phyloP scores from a whole-genome alignment of 2,329 filamentous ascomycete genomes.

The Cercospora sesami region DNA sequence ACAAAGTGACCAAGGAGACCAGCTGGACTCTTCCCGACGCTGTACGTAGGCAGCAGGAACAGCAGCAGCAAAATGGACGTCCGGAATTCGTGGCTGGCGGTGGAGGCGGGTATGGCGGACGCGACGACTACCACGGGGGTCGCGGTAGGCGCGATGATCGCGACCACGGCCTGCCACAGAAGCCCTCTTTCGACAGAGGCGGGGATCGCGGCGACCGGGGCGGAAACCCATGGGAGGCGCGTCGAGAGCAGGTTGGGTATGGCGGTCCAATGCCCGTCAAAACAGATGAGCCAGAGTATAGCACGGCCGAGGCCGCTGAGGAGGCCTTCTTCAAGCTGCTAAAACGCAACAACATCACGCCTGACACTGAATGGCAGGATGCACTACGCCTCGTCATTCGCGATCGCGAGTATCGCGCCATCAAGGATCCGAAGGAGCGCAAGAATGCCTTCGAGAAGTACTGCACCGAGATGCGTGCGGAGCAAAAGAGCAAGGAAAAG shows the following conservation, averaged over 20 bases:
- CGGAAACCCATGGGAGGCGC: slow-evolving; percentile 37
- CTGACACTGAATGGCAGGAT: slow-evolving; percentile 92
- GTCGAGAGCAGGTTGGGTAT: slow-evolving; percentile 37
- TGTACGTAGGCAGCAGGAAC: slow-evolving; percentile 23
- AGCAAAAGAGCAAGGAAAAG: slow-evolving; percentile 93
- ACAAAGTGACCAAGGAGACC: slow-evolving; percentile 86
- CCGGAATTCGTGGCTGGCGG: slow-evolving; percentile 55
- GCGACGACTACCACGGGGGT: slow-evolving; percentile 18
- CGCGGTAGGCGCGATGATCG: slow-evolving; percentile 29
- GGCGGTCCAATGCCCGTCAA: slow-evolving; percentile 39
- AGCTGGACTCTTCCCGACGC: slow-evolving; percentile 82
- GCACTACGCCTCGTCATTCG: slow-evolving; percentile 81
- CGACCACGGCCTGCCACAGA: slow-evolving; percentile 47
- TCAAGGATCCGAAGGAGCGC: slow-evolving; percentile 89
- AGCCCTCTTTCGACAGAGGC: slow-evolving; percentile 39
- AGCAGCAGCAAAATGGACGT: slow-evolving; percentile 28
- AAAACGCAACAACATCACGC: slow-evolving; percentile 78
- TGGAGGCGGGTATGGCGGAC: slow-evolving; percentile 33
- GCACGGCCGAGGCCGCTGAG: slow-evolving; percentile 82
- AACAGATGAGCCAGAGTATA: slow-evolving; percentile 64
- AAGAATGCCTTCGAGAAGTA: slow-evolving; percentile 94
- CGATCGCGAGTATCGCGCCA: slow-evolving; percentile 87
- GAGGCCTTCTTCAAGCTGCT: slow-evolving; percentile 90
- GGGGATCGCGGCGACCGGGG: slow-evolving; percentile 31
- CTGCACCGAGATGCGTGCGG: slow-evolving; percentile 80